These are phyloP conservation scores for Zopfia rhizophila DNA, from an alignment of 2,329 filamentous ascomycete genomes.

Conservation along the genomic window DNA sequence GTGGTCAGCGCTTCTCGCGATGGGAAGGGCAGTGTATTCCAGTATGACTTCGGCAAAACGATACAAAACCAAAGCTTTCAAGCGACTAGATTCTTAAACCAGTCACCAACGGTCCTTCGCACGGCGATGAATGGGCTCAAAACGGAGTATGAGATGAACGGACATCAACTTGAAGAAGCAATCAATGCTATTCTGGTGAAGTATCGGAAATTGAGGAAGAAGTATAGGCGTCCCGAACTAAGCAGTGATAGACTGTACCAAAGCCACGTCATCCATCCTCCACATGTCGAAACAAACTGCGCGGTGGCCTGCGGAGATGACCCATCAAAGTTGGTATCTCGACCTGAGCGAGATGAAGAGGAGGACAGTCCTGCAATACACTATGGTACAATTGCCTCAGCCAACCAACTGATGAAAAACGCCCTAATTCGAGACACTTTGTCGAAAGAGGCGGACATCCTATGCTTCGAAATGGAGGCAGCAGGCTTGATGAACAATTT, in stretches of 20 bases:
- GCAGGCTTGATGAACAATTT: slow-evolving; percentile 34
- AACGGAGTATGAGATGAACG: slow-evolving; percentile 22
- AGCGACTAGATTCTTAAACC: slow-evolving; percentile 21
- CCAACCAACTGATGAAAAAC: too few relatives aligned
- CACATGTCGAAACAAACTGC: slow-evolving; percentile 18
- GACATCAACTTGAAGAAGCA: slow-evolving; percentile 19
- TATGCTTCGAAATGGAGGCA: too few relatives aligned
- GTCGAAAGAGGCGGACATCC: too few relatives aligned
- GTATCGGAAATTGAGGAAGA: slow-evolving; percentile 34
- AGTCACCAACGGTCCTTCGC: slow-evolving; percentile 29
- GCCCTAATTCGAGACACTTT: too few relatives aligned
- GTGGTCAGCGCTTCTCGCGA: slow-evolving; percentile 37
- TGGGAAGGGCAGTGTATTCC: slow-evolving; percentile 36
- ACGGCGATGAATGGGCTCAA: slow-evolving; percentile 33
- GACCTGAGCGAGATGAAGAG: slow-evolving; percentile 22
- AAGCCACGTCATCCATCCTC: slow-evolving; percentile 15
- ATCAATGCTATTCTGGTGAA: too few relatives aligned
- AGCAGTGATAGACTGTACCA: slow-evolving; percentile 42
- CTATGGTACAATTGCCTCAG: too few relatives aligned
- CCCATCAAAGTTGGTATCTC: slow-evolving; percentile 18
- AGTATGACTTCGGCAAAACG: too few relatives aligned
- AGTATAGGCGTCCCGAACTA: slow-evolving; percentile 36
- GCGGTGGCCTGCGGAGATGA: slow-evolving; percentile 27
- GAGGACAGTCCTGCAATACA: too few relatives aligned
- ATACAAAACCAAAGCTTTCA: slow-evolving; percentile 29